Percentiles rank a stretch among this genome's conserved stretches.
These are phyloP conservation scores for Croton laevigatus DNA, from an alignment of 441 rosid genomes.

Conservation along the genomic window DNA sequence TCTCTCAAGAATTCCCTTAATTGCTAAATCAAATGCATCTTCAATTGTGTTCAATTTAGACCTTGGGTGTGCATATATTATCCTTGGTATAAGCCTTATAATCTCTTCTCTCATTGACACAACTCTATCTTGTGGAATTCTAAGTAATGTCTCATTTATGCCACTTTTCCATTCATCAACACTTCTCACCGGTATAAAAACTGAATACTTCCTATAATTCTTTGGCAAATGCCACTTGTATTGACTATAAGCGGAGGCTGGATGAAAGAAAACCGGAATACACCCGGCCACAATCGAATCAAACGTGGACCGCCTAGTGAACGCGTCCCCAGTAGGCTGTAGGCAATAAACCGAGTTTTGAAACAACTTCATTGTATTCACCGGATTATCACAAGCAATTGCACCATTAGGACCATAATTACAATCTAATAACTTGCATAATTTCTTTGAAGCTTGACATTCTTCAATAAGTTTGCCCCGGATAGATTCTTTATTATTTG, in stretches of 20 bases:
- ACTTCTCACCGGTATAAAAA: constrained; percentile 51
- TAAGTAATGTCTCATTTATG: constrained; percentile 46
- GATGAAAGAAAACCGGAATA: constrained; percentile 54
- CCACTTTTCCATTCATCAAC: constrained; percentile 50
- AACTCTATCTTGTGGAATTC: constrained; percentile 41
- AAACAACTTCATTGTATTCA: constrained; percentile 56
- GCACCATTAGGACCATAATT: constrained; percentile 47
- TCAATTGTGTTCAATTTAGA: constrained; percentile 36
- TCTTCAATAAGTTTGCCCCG: constrained; percentile 67
- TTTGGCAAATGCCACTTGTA: constrained; percentile 46
- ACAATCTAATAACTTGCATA: constrained; percentile 71
- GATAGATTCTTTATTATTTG: constrained; percentile 50
- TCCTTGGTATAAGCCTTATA: constrained; percentile 53
- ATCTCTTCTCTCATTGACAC: constrained; percentile 61
- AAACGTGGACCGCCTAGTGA: constrained; percentile 50
- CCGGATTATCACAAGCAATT: constrained; percentile 61
- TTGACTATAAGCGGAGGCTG: constrained; percentile 55
- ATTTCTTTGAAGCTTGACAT: constrained; percentile 49
- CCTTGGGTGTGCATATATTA: constrained; percentile 61
- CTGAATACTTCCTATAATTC: constrained; percentile 34
- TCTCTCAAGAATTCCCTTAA: constrained; percentile 63
- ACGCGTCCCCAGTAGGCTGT: constrained; percentile 55
- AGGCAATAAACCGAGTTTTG: constrained; percentile 57
- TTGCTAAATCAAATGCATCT: constrained; percentile 81
- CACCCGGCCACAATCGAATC: constrained; percentile 52